Evolutionary conservation across 352 stramenopile genomes (phyloP).

Genomic region (Plasmopara halstedii): DNA sequence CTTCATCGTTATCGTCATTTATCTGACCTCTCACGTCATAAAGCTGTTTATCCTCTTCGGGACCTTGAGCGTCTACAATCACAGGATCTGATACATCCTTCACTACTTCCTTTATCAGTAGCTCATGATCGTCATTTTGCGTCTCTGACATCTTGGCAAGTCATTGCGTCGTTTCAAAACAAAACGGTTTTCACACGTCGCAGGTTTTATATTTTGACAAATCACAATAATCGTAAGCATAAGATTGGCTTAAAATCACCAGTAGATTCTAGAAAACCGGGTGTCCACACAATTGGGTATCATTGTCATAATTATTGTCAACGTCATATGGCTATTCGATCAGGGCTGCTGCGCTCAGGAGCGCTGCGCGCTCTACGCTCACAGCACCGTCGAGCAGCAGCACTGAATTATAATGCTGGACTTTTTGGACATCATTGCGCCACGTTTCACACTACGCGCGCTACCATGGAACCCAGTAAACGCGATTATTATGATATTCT

Average conservation of each 20-base stretch:
- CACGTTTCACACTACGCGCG: slow-evolving; percentile 60
- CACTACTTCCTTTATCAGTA: background rate
- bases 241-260: slow-evolving; percentile 7
- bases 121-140: slow-evolving; percentile 1
- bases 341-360: slow-evolving; percentile 21
- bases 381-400: background rate
- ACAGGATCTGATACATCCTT: slow-evolving; percentile 3
- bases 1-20: slow-evolving; percentile 3
- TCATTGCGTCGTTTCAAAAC: slow-evolving; percentile 11
- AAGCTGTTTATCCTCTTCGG: too few species aligned
- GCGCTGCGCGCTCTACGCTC: slow-evolving; percentile 7
- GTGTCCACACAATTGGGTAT: slow-evolving; percentile 20
- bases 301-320: slow-evolving; percentile 3
- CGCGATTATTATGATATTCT: slow-evolving; percentile 97
- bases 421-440: slow-evolving; percentile 13
- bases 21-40: too few species aligned
- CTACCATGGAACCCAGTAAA: slow-evolving; percentile 52
- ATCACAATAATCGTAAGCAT: background rate
- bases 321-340: slow-evolving; percentile 23
- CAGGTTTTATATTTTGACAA: slow-evolving; percentile 8
- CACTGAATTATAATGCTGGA: slow-evolving; percentile 1
- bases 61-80: slow-evolving; percentile 2
- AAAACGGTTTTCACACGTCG: slow-evolving; percentile 27
- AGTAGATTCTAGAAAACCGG: slow-evolving; percentile 19
- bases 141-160: background rate